Evolutionary conservation across 768 basidiomycete genomes (phyloP).

Genomic region (Filobasidium wieringae): DNA sequence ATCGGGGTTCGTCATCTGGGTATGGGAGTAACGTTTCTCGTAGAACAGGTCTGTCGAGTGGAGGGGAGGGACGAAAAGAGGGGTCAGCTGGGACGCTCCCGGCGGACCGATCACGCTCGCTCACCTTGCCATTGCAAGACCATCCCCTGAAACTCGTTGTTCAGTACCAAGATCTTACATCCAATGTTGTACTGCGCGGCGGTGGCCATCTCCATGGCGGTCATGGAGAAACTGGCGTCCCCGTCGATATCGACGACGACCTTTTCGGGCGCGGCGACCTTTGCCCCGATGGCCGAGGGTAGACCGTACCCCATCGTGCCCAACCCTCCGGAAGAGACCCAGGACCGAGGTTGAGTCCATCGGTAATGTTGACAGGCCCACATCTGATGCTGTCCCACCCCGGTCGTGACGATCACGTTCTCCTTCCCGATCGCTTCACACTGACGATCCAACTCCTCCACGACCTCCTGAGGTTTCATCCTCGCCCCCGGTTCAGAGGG

Average conservation of each 20-base stretch:
- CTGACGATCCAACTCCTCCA: slow-evolving; percentile 79
- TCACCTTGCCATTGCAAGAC: slow-evolving; percentile 89
- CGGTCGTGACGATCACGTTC: slow-evolving; percentile 76
- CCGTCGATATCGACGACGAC: slow-evolving; percentile 93
- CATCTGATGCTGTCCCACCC: slow-evolving; percentile 99
- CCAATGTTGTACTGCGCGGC: slow-evolving; percentile 84
- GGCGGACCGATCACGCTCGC: too few relatives aligned
- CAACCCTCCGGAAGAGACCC: slow-evolving; percentile 84
- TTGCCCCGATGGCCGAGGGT: slow-evolving; percentile 87
- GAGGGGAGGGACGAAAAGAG: background rate
- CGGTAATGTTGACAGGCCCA: slow-evolving; percentile 93
- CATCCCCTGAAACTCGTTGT: slow-evolving; percentile 99
- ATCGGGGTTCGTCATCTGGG: slow-evolving; percentile 87
- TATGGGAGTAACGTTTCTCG: slow-evolving; percentile 91
- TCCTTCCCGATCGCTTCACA: slow-evolving; percentile 54
- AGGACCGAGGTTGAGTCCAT: slow-evolving; percentile 79
- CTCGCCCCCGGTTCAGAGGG: slow-evolving; percentile 51
- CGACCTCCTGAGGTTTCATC: slow-evolving; percentile 94
- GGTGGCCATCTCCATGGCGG: slow-evolving; percentile 95
- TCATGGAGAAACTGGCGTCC: slow-evolving; percentile 98
- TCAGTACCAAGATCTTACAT: slow-evolving; percentile 82
- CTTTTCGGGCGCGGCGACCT: slow-evolving; percentile 88
- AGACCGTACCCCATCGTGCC: slow-evolving; percentile 99
- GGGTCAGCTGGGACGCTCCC: background rate
- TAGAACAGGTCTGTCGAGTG: slow-evolving; percentile 63